Evolutionary conservation across 2,329 filamentous ascomycete genomes (phyloP).

Genomic region (Mariannaea elegans): DNA sequence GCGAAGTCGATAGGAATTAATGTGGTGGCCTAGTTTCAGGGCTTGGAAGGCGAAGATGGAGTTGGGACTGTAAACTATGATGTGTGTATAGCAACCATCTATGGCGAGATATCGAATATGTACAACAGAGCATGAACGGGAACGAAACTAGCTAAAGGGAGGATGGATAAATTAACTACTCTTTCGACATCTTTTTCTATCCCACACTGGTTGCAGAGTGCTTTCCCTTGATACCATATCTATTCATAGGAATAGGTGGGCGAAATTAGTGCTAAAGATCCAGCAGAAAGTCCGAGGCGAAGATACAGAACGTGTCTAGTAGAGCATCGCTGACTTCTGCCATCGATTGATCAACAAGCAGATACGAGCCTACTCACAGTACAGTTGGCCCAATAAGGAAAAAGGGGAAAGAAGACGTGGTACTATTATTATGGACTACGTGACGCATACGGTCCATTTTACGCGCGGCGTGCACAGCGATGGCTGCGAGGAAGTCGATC

Average conservation of each 20-base stretch:
- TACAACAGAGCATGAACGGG: conserved; percentile 36
- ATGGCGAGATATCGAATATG: conserved; percentile 29
- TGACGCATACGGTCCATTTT: conserved; percentile 25
- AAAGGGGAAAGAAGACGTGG: too few species aligned
- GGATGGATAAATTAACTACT: conserved; percentile 21
- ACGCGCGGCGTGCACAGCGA: conserved; percentile 27
- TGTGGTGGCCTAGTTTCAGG: conserved; percentile 65
- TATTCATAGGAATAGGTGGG: too few species aligned
- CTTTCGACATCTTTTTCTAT: not conserved
- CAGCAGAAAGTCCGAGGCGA: too few species aligned
- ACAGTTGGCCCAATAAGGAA: too few species aligned
- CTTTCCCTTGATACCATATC: too few species aligned
- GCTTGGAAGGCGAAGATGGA: conserved; percentile 7
- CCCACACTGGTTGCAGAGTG: not conserved
- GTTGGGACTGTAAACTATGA: conserved; percentile 14
- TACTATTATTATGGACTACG: too few species aligned
- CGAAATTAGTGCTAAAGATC: too few species aligned
- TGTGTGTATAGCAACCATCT: conserved; percentile 25
- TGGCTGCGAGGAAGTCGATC: too few species aligned
- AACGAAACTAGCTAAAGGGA: conserved; percentile 2
- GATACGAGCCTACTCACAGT: too few species aligned
- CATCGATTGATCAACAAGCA: too few species aligned
- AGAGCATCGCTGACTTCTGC: too few species aligned
- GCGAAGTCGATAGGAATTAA: conserved; percentile 79
- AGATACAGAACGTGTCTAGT: too few species aligned